A percentile compares a stretch with the other conserved stretches of the same genome.
phyloP scores from a whole-genome alignment of 176 grass and related monocot species.

The Carex pumila region DNA sequence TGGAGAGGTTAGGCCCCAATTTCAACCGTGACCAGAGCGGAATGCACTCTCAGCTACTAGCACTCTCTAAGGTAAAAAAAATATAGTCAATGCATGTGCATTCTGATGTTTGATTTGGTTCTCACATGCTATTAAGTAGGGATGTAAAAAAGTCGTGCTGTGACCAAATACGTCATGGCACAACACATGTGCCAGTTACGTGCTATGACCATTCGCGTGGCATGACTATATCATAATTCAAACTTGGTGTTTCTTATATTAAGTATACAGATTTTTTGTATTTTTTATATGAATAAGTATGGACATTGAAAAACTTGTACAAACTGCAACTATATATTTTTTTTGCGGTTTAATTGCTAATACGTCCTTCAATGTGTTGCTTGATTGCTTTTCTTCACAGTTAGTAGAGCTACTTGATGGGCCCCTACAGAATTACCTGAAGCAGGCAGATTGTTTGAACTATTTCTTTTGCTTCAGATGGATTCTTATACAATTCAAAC shows the following conservation, averaged over 20 bases:
- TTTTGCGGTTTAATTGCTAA: not conserved
- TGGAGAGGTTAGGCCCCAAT: conserved; percentile 91
- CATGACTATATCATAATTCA: not conserved
- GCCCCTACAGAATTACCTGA: conserved; percentile 80
- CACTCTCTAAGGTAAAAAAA: conserved; percentile 72
- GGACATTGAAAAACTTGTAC: not conserved
- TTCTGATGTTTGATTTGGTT: not conserved
- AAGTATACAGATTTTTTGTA: not conserved
- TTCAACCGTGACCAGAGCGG: conserved; percentile 99
- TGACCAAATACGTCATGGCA: too few species aligned
- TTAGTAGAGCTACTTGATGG: conserved; percentile 87
- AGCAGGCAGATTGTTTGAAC: conserved; percentile 80
- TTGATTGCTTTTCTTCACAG: conserved; percentile 36
- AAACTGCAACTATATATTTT: not conserved
- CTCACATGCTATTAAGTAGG: not conserved
- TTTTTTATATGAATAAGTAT: not conserved
- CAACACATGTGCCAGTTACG: too few species aligned
- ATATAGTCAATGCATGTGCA: not conserved
- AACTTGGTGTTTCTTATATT: not conserved
- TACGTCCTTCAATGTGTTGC: not conserved
- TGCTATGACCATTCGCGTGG: too few species aligned
- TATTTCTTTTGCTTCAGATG: conserved; percentile 99
- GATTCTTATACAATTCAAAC: conserved; percentile 99
- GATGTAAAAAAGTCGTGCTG: too few species aligned
- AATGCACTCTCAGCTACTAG: conserved; percentile 97